Conservation (phyloP, 768 basidiomycete species). For the Neoboletus magnificus region DNA sequence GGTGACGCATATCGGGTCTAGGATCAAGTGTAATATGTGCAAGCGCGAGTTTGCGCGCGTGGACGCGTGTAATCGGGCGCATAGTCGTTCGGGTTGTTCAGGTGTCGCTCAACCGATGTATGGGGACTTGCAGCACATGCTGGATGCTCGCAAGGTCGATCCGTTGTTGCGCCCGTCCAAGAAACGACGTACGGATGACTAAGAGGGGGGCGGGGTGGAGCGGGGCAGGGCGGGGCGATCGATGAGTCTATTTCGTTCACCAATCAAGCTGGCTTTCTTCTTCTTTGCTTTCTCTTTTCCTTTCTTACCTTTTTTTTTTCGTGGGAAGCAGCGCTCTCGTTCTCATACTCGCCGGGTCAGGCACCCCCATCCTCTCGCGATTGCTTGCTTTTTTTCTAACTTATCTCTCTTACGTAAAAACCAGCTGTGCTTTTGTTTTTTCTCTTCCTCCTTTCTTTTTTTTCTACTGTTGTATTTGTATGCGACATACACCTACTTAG, state of each 20-base stretch:
- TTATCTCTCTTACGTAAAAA: conserved; percentile 19
- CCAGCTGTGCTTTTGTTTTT: background rate
- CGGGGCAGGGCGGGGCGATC: background rate
- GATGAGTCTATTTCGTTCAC: background rate
- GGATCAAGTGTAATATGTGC: conserved; percentile 30
- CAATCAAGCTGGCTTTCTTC: background rate
- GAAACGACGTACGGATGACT: conserved; percentile 32
- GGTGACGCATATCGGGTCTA: conserved; percentile 31
- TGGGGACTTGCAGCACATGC: conserved; percentile 24
- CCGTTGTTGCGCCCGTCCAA: conserved; percentile 20
- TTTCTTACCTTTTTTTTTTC: background rate
- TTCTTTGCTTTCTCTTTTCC: background rate
- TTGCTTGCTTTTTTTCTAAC: conserved; percentile 2
- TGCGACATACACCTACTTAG: background rate
- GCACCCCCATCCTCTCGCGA: background rate
- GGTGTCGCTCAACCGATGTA: conserved; percentile 32
- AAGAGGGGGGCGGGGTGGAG: background rate
- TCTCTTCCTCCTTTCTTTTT: background rate
- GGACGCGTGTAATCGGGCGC: conserved; percentile 35
- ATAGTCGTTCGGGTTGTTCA: conserved; percentile 29
- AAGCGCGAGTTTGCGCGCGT: conserved; percentile 32
- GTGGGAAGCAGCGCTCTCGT: background rate
- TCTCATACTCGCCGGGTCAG: background rate
- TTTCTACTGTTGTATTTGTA: background rate
- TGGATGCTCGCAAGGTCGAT: conserved; percentile 29